These are phyloP conservation scores for Mikania micrantha DNA, from an alignment of 129 eudicot genomes.

Conservation along the genomic window DNA sequence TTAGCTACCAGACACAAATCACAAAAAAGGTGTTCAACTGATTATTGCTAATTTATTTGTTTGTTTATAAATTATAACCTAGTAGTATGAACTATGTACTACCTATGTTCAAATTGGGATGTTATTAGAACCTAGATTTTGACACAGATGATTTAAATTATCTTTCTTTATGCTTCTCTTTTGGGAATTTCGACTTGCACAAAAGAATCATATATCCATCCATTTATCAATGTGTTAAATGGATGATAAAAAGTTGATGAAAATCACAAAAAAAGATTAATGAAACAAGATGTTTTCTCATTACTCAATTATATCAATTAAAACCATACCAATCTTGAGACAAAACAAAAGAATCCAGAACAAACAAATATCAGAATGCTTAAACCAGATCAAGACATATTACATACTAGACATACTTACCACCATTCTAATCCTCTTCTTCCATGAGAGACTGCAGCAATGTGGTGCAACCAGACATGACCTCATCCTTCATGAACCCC, in stretches of 20 bases:
- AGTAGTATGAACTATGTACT: too few relatives aligned
- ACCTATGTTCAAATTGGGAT: too few relatives aligned
- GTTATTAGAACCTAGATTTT: too few relatives aligned
- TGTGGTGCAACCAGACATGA: constrained; percentile 43
- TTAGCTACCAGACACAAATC: too few relatives aligned
- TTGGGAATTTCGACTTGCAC: too few relatives aligned
- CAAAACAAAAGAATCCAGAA: constrained; percentile 12
- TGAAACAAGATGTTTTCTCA: constrained; percentile 7
- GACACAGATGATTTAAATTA: too few relatives aligned
- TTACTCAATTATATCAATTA: constrained; percentile 8
- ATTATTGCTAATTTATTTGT: too few relatives aligned
- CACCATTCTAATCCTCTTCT: constrained; percentile 30
- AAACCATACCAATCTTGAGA: constrained; percentile 12
- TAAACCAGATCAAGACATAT: not conserved
- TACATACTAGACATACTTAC: constrained; percentile 15
- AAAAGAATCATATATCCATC: too few relatives aligned
- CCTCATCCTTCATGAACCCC: constrained; percentile 51
- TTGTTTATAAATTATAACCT: too few relatives aligned
- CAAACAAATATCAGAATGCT: constrained; percentile 13
- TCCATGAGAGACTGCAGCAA: constrained; percentile 43
- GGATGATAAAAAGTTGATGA: not conserved
- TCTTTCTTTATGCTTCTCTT: too few relatives aligned
- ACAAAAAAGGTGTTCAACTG: too few relatives aligned
- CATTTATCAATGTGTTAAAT: too few relatives aligned
- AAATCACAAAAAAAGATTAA: not conserved